Base-by-base conservation (phyloP, 345 rosid species). In the Nasturtium officinale region DNA sequence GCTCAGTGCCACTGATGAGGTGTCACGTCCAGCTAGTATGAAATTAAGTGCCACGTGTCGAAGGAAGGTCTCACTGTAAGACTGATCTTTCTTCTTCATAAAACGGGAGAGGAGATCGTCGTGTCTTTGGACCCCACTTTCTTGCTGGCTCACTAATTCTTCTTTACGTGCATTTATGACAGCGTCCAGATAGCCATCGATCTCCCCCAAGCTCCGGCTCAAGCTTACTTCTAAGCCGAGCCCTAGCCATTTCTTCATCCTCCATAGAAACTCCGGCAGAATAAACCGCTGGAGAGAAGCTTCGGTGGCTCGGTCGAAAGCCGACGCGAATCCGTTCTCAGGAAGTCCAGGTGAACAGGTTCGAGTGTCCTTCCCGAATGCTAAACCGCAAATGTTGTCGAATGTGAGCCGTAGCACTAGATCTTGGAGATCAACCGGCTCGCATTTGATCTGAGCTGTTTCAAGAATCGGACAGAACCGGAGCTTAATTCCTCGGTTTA, bases 21-120 rank as follows among this genome's bases (percentile, higher is more conserved):
- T 94, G 90, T 94, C 97, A 18, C 98, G 92, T 37, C 98, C 98
- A 53, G 98, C 98, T 61, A 94, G 85, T 72, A 94, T 91, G 79
- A 94, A 94, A 51, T 88, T 94, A 26, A 89, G 95, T 2, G 96
- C 97, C 73, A 94, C 95, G 75, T 89, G 95, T 73, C 86, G 85
- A 0, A 94, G 85, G 52, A 87, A 91, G 0, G 78, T 35, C 75
- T 89, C 92, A 1, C 96, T 75, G 87, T 88, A 90, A 18, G 57
- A 67, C 42, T 68, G 78, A 0, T 91, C 95, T 51, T 94, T 94
- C 68, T 89, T 94, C 85, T 85, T 94, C 91, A 94, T 85, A 69
- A 94, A 94, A 38, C 97, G 82, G 0, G 98, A 83, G 52, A 94
- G 85, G 67, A 94, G 80, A 70, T 94, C 97, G 69, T 94, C 98